These are phyloP conservation scores for Drechslerella dactyloides DNA, from an alignment of 2,329 filamentous ascomycete species.

Conservation along the genomic window DNA sequence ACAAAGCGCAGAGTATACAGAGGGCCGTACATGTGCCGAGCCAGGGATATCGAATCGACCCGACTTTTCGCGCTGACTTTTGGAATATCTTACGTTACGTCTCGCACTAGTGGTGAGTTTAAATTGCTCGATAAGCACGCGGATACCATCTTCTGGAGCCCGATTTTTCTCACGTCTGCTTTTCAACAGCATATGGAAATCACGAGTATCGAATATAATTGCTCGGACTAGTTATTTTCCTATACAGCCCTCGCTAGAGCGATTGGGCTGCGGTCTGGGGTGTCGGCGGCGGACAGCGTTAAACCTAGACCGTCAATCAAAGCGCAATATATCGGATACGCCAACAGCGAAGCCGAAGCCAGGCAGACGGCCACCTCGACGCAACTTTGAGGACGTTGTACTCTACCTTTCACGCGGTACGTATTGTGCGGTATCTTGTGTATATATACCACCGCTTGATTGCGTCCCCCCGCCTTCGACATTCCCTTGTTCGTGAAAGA, in stretches of 20 bases:
- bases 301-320: conserved; percentile 29
- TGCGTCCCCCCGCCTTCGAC: background rate
- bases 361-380: background rate
- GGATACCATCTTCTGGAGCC: too few relatives aligned
- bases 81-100: background rate
- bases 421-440: background rate
- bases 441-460: too few relatives aligned
- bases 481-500: too few relatives aligned
- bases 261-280: too few relatives aligned
- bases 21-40: too few relatives aligned
- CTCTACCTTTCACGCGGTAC: background rate
- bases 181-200: too few relatives aligned
- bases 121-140: conserved; percentile 2
- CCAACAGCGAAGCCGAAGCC: background rate
- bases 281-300: conserved; percentile 18
- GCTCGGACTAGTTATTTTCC: too few relatives aligned
- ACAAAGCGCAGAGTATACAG: too few relatives aligned
- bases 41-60: background rate
- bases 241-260: too few relatives aligned
- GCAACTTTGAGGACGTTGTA: too few relatives aligned
- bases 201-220: too few relatives aligned
- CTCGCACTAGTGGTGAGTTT: conserved; percentile 2
- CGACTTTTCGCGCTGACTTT: background rate
- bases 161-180: too few relatives aligned
- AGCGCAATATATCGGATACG: conserved; percentile 40